Evolutionary conservation across 768 basidiomycete species (phyloP), one percentile per base, ranked within the genome.

Genomic region (Auriscalpium microsporum): DNA sequence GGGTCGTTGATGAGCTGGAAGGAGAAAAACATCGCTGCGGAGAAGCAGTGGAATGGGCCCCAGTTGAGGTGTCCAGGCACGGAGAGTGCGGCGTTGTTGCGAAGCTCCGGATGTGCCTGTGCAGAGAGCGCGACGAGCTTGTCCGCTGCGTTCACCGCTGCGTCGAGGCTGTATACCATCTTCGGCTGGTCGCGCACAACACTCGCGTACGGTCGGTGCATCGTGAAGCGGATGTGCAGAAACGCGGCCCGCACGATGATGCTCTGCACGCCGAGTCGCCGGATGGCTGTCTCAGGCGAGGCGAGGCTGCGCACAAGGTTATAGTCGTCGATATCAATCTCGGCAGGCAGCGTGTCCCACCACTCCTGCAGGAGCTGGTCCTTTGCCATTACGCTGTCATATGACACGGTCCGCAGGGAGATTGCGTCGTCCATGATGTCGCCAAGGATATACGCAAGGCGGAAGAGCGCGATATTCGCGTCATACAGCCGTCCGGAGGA

Each of bases 11-110:
- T 84, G 45, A 88, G 76, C 63, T 88, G 87, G 70, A 88, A 88
- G 14, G 84, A 84, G 75, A 87, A 88, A 69, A 88, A 89, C 84
- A 89, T 87, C 45, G 84, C 85, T 21, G 87, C 85, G 44, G 83
- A 82, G 71, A 89, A 89, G 58, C 81, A 79, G 64, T 89, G 86
- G 67, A 83, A 81, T 0, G 84, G 84, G 4, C 81, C 83, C 86
- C 86, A 87, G 61, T 79, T 81, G 80, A 88, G 82, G 68, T 89
- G 87, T 1, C 84, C 86, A 40, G 85, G 84, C 10, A 87, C 84
- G 10, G 83, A 78, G 57, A 85, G 71, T 9, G 82, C 76, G 10
- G 78, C 75, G 50, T 83, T 84, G 35, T 78, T 78, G 44, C 84
- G 70, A 64, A 84, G 83, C 65, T 87, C 86, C 2, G 84, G 84